Percentiles rank a stretch among this genome's conserved stretches.
Evolutionary conservation across 2,329 filamentous ascomycete genomes (phyloP).

Genomic region (Cytospora piceicola): DNA sequence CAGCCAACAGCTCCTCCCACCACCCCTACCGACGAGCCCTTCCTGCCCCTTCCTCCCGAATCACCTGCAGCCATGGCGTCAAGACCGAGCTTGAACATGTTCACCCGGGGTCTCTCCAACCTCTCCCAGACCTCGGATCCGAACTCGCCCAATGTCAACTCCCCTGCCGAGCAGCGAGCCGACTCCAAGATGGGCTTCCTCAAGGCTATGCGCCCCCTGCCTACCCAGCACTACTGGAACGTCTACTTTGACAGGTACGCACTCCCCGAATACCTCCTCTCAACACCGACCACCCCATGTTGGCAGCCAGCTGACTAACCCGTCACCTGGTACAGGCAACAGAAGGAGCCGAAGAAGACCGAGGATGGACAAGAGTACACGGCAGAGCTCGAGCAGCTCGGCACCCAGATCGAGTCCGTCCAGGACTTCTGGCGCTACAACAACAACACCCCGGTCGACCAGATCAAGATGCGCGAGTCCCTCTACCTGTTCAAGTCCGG

Average conservation of each 20-base stretch:
- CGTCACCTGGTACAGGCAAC: slow-evolving; percentile 40
- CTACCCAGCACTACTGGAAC: slow-evolving; percentile 80
- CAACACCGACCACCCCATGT: slow-evolving; percentile 8
- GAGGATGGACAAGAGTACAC: slow-evolving; percentile 52
- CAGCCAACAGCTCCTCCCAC: slow-evolving; percentile 14
- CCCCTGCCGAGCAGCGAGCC: slow-evolving; percentile 74
- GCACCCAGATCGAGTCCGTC: slow-evolving; percentile 72
- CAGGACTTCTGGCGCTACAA: slow-evolving; percentile 85
- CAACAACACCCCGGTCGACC: slow-evolving; percentile 78
- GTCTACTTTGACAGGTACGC: slow-evolving; percentile 68
- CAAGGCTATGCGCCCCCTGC: slow-evolving; percentile 71
- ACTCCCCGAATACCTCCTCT: slow-evolving; percentile 13
- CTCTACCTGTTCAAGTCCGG: slow-evolving; percentile 81
- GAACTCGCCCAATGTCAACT: slow-evolving; percentile 63
- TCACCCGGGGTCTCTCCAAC: slow-evolving; percentile 66
- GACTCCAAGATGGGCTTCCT: slow-evolving; percentile 84
- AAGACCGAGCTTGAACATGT: slow-evolving; percentile 55
- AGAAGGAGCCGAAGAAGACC: slow-evolving; percentile 49
- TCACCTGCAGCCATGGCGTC: slow-evolving; percentile 52
- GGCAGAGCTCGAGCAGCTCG: slow-evolving; percentile 63
- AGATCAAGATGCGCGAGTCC: slow-evolving; percentile 76
- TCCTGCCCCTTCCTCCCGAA: slow-evolving; percentile 6
- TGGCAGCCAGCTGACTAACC: slow-evolving; percentile 13
- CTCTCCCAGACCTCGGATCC: slow-evolving; percentile 63
- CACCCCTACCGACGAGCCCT: background rate